Base-by-base conservation (phyloP, 495 filamentous ascomycete species). In the Penicillium cosmopolitanum region DNA sequence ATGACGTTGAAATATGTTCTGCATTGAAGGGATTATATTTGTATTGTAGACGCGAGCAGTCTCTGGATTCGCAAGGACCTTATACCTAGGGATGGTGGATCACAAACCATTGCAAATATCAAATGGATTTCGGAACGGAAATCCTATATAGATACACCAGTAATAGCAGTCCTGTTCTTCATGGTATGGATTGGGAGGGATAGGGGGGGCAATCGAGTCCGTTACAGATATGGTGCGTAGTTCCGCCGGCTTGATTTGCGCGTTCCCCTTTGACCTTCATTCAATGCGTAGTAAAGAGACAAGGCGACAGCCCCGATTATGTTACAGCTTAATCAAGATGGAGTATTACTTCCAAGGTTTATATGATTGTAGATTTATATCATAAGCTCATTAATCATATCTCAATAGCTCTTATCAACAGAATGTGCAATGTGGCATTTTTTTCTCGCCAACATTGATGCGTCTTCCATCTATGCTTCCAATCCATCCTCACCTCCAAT, bases 401-500 rank as follows among this genome's bases (percentile, higher is more conserved):
- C 46, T 48, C 46, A 5, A 13, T 48, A 48, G 46, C 46, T 46
- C 46, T 8, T 23, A 25, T 48, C 46, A 25, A 48, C 23, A 48
- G 16, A 1, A 48, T 48, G 46, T 25, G 15, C 9, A 46, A 46
- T 21, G n/a, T 28, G 6, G 10, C 46, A 25, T 25, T 15, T 25
- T 25, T 31, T 3, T 3, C 21, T 48, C 11, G 15, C 7, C 15
- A 16, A 8, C 28, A 31, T 31, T 31, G 28, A 31, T 31, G 28
- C 28, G 28, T 31, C 15, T 2, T n/a, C n/a, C 42, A 44, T 16
- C 42, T 44, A 50, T 25, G 19, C 47, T 11, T 51, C 33, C 28
- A 47, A 23, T 13, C 23, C 46, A 28, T 64, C 62, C 21, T 68
- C 63, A 11, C 67, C 74, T 11, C 65, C 72, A 60, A 80, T 73